These are phyloP conservation scores for Crithidia mellificae DNA, from an alignment of 208 protist genomes.

Conservation along the genomic window DNA sequence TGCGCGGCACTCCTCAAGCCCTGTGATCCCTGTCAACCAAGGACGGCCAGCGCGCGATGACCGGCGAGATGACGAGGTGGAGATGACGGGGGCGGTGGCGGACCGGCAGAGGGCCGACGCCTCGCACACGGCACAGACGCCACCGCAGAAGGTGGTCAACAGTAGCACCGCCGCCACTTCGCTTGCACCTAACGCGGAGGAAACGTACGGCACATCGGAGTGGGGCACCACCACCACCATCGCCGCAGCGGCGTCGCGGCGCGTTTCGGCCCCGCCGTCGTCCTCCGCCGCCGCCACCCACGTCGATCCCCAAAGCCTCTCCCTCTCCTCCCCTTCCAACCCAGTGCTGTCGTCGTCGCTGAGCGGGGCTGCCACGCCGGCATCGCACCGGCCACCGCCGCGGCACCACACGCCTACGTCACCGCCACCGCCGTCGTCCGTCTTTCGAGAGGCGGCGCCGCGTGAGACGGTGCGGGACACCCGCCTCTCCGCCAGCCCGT, in stretches of 20 bases:
- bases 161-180: neutral
- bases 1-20: neutral
- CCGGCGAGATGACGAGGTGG: neutral
- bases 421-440: constrained; percentile 11
- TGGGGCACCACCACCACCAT: constrained; percentile 1
- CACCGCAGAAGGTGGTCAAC: neutral
- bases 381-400: neutral
- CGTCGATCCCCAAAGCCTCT: constrained; percentile 3
- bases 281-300: neutral
- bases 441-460: constrained; percentile 12
- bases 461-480: constrained; percentile 9
- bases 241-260: constrained; percentile 3
- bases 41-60: neutral
- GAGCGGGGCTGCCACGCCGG: neutral
- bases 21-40: neutral
- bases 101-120: neutral
- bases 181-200: neutral
- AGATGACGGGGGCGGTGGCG: too few relatives aligned
- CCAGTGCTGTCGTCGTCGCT: neutral
- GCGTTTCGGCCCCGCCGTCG: neutral
- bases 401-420: constrained; percentile 6
- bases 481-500: neutral
- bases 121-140: neutral
- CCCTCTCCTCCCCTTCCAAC: neutral
- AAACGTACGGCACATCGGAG: neutral